Percentiles rank a stretch among this genome's conserved stretches.
These are phyloP conservation scores for Paragyromitra xinjiangensis DNA, from an alignment of 495 filamentous ascomycete genomes.

Conservation along the genomic window DNA sequence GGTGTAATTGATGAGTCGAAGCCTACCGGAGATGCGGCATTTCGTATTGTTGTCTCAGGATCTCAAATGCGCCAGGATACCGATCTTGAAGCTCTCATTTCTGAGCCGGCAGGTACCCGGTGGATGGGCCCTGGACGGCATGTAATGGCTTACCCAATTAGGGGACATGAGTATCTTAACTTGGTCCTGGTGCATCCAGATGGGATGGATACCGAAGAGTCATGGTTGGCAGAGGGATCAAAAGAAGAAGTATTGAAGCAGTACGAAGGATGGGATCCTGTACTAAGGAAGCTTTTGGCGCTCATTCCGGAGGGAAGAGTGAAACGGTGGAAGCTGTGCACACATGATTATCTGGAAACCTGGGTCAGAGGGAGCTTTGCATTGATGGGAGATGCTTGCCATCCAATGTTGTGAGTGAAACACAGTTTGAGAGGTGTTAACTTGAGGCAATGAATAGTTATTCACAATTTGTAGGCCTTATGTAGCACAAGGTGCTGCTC, in stretches of 20 bases:
- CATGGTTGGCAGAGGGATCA: constrained; percentile 76
- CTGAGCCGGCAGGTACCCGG: constrained; percentile 72
- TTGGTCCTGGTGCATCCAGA: constrained; percentile 79
- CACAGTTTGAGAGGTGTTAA: neutral
- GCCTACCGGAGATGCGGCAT: constrained; percentile 82
- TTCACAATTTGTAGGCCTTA: constrained; percentile 63
- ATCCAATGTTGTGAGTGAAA: constrained; percentile 68
- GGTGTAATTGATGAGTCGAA: constrained; percentile 67
- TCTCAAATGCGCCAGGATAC: constrained; percentile 72
- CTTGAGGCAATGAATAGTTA: neutral
- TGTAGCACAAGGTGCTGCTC: constrained; percentile 76
- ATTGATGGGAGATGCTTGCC: constrained; percentile 80
- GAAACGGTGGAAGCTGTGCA: constrained; percentile 80
- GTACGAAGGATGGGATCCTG: constrained; percentile 74
- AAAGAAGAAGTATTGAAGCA: constrained; percentile 74
- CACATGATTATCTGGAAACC: constrained; percentile 72
- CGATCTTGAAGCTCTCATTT: constrained; percentile 72
- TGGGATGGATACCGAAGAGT: constrained; percentile 73
- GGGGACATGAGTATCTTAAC: constrained; percentile 80
- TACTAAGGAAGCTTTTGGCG: constrained; percentile 59
- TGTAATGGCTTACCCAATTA: constrained; percentile 84
- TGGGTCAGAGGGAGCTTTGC: constrained; percentile 75
- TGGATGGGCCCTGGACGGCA: constrained; percentile 82
- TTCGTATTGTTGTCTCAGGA: constrained; percentile 80
- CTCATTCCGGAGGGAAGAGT: constrained; percentile 83